Evolutionary conservation across 2,329 filamentous ascomycete species (phyloP).

Genomic region (Ophiobolus disseminans): DNA sequence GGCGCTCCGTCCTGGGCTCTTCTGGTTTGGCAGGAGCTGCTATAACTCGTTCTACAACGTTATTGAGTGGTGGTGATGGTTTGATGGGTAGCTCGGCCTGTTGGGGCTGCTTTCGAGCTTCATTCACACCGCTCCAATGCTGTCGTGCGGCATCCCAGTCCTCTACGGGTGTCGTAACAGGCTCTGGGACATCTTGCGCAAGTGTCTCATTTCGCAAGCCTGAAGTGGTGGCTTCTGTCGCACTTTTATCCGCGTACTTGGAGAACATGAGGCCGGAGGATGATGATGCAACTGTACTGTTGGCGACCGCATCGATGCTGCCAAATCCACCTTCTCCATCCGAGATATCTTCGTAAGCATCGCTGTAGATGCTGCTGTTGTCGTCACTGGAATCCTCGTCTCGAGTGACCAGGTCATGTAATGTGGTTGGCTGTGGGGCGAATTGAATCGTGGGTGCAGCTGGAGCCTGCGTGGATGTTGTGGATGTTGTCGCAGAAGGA

Average conservation of each 20-base stretch:
- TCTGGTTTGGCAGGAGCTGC: slow-evolving; percentile 19
- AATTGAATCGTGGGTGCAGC: slow-evolving; percentile 9
- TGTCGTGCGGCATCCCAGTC: slow-evolving; percentile 74
- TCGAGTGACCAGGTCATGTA: slow-evolving; percentile 2
- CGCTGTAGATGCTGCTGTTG: slow-evolving; percentile 70
- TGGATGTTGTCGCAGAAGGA: not conserved
- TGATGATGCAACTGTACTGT: slow-evolving; percentile 58
- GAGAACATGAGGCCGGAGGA: slow-evolving; percentile 31
- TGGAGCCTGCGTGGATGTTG: not conserved
- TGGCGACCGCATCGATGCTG: slow-evolving; percentile 75
- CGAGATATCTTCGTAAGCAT: slow-evolving; percentile 76
- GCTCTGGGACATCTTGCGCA: slow-evolving; percentile 12
- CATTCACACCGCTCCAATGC: slow-evolving; percentile 72
- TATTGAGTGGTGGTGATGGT: slow-evolving; percentile 3
- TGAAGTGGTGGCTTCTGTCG: slow-evolving; percentile 19
- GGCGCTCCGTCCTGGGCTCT: slow-evolving; percentile 8
- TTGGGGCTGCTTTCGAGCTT: slow-evolving; percentile 61
- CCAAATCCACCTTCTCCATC: slow-evolving; percentile 72
- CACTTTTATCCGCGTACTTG: slow-evolving; percentile 29
- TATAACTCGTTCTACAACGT: slow-evolving; percentile 12
- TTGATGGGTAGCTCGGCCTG: slow-evolving; percentile 10
- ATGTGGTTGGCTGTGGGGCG: slow-evolving; percentile 6
- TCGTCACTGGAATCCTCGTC: slow-evolving; percentile 43
- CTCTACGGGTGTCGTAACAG: slow-evolving; percentile 33
- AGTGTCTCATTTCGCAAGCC: slow-evolving; percentile 16